Percentiles rank a stretch among this genome's conserved stretches.
These are phyloP conservation scores for Eimeria necatrix DNA, from an alignment of 169 alveolate species.

Conservation along the genomic window DNA sequence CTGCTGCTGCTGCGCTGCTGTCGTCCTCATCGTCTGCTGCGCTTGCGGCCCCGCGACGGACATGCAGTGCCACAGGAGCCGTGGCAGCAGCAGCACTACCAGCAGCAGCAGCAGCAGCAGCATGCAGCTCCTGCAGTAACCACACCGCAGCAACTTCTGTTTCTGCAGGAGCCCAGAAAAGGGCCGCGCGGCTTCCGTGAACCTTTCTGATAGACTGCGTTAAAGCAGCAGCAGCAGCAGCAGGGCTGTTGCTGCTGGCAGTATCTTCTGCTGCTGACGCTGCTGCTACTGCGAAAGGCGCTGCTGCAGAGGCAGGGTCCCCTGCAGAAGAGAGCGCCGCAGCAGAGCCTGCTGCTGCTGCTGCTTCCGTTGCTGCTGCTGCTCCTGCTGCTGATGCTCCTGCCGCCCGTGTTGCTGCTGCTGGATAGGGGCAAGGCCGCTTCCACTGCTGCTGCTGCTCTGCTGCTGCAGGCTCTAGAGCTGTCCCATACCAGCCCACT, in stretches of 20 bases:
- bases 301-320: background rate
- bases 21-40: constrained; percentile 62
- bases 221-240: constrained; percentile 67
- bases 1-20: constrained; percentile 41
- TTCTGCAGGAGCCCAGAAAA: constrained; percentile 22
- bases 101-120: constrained; percentile 65
- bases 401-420: background rate
- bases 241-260: background rate
- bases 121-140: constrained; percentile 72
- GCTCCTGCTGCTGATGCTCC: background rate
- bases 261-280: background rate
- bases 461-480: background rate
- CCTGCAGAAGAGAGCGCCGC: background rate
- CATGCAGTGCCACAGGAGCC: constrained; percentile 41
- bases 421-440: background rate
- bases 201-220: background rate
- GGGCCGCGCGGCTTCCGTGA: constrained; percentile 14
- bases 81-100: constrained; percentile 12
- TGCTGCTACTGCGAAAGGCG: background rate
- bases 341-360: constrained; percentile 15
- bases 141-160: constrained; percentile 53
- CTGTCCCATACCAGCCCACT: constrained; percentile 17
- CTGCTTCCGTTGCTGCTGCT: background rate
- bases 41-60: constrained; percentile 53
- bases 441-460: constrained; percentile 53